These are phyloP conservation scores for Trypanosoma conorhini DNA, from an alignment of 208 protist genomes.

Conservation along the genomic window DNA sequence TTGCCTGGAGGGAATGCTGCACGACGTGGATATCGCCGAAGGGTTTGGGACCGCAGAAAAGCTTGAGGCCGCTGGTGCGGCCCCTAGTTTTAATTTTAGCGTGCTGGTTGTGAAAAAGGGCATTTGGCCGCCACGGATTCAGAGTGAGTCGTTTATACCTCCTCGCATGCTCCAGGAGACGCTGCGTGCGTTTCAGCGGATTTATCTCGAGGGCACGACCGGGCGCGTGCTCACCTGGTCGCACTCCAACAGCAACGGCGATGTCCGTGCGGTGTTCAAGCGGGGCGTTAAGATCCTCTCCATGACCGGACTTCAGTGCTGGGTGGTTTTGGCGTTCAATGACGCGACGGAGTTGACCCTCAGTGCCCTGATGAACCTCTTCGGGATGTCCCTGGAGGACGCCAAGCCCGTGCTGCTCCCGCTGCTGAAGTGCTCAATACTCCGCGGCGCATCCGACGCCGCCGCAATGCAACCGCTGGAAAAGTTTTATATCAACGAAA, in stretches of 20 bases:
- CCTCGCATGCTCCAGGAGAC: slow-evolving; percentile 20
- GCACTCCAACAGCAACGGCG: slow-evolving; percentile 74
- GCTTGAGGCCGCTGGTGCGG: slow-evolving; percentile 30
- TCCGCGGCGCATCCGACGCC: slow-evolving; percentile 23
- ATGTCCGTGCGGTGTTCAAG: slow-evolving; percentile 52
- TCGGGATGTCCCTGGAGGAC: slow-evolving; percentile 40
- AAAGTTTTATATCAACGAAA: slow-evolving; percentile 55
- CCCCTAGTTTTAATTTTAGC: slow-evolving; percentile 45
- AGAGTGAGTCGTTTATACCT: slow-evolving; percentile 33
- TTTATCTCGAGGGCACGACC: slow-evolving; percentile 65
- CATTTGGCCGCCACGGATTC: slow-evolving; percentile 74
- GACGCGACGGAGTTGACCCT: slow-evolving; percentile 31
- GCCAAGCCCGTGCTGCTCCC: slow-evolving; percentile 43
- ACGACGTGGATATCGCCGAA: slow-evolving; percentile 66
- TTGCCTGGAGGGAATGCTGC: slow-evolving; percentile 85
- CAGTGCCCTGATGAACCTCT: slow-evolving; percentile 28
- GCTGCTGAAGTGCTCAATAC: slow-evolving; percentile 47
- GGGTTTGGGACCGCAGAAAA: slow-evolving; percentile 50
- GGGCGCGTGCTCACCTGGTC: slow-evolving; percentile 77
- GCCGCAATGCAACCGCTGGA: slow-evolving; percentile 35
- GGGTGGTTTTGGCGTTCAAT: slow-evolving; percentile 83
- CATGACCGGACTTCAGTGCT: slow-evolving; percentile 67
- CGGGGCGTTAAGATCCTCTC: slow-evolving; percentile 49
- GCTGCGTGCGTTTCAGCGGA: slow-evolving; percentile 49
- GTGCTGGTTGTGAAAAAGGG: slow-evolving; percentile 77